Base-by-base conservation (phyloP, 768 basidiomycete genomes). In the Boletus pseudopeckii region DNA sequence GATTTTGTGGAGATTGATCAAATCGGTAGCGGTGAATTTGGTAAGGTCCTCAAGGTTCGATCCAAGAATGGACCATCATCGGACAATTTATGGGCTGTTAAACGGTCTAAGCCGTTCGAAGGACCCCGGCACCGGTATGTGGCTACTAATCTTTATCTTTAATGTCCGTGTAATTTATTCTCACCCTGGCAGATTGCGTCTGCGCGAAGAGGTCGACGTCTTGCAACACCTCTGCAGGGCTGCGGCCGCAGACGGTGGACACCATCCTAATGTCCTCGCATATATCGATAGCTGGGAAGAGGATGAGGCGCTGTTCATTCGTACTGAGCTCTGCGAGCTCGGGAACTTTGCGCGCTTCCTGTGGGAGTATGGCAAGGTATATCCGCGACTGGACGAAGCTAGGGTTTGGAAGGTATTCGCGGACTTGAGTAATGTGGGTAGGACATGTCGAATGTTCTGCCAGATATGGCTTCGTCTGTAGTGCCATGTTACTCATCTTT, bases 251-350 rank as follows among this genome's bases (percentile, higher is more conserved):
- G 51, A 59, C 45, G 60, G 51, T 14, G 61, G 71, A 30, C 70
- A 62, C 26, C 89, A 92, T 71, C 82, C 88, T 0, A 93, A 97
- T 70, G 85, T 98, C 15, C 79, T 99, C 33, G 80, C 80, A 17
- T 96, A 94, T 64, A 77, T 93, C 55, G 92, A 97, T 72, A 94
- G 92, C 58, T 98, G 97, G 97, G 97, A 99, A 72, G 87, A 97
- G 68, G 83, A 86, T 48, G 86, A 90, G 47, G 80, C 82, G 45
- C 75, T 98, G 24, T 98, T 81, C 72, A 98, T 99, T 63, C 90
- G 86, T 61, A 98, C 97, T 4, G 93, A 96, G 68, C 80, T 99
- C 34, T 98, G 97, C 74, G 88, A 88, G 66, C 80, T 89, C 62
- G 97, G 97, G 57, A 97, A 92, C 73, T 83, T 99, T 61, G 85